phyloP scores from a whole-genome alignment of 352 stramenopile genomes.

The Phytophthora hybrid region DNA sequence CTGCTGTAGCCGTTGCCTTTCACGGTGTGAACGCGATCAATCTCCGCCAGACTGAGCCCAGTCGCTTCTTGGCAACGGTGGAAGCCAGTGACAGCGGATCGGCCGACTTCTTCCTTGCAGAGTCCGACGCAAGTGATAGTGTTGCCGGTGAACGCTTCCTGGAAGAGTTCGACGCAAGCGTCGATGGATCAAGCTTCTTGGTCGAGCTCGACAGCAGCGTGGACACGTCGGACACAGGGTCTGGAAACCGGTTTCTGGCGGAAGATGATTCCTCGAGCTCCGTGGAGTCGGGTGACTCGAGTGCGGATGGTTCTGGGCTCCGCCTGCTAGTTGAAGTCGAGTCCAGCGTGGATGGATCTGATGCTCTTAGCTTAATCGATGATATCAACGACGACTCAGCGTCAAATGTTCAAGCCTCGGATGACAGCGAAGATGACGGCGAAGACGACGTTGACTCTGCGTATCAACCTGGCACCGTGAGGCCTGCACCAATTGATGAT shows the following conservation, averaged over 20 bases:
- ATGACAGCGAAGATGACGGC: conserved; percentile 12
- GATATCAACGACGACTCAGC: background rate
- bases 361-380: conserved; percentile 8
- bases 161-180: background rate
- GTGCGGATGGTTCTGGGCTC: conserved; percentile 2
- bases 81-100: conserved; percentile 26
- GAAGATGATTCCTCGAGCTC: background rate
- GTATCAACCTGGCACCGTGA: conserved; percentile 22
- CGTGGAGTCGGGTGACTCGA: background rate
- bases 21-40: conserved; percentile 7
- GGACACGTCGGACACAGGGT: conserved; percentile 3
- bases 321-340: conserved; percentile 10
- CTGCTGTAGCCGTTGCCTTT: background rate
- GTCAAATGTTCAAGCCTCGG: background rate
- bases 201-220: background rate
- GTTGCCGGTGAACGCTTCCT: conserved; percentile 6
- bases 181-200: conserved; percentile 5
- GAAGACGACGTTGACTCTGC: background rate
- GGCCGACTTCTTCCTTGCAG: conserved; percentile 11
- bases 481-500: conserved; percentile 10
- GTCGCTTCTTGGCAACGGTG: conserved; percentile 5
- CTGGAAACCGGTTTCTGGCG: background rate
- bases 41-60: conserved; percentile 15
- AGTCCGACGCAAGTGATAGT: conserved; percentile 17
- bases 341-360: conserved; percentile 9